Evolutionary conservation across 1,284 basidiomycete species (phyloP).

Genomic region (Leucocoprinus gongylophorus): DNA sequence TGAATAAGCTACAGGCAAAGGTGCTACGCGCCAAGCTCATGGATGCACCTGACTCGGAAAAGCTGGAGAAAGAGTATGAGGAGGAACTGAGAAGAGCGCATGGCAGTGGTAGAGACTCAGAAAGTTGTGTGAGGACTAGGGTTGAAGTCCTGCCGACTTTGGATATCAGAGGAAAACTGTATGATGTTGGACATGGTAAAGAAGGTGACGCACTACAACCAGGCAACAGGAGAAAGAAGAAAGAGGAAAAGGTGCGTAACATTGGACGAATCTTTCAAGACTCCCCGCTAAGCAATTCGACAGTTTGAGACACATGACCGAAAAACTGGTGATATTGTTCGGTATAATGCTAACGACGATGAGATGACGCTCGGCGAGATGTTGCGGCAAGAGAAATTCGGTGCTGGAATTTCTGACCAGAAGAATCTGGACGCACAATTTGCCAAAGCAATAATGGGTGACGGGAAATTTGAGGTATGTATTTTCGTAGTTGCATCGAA

Average conservation of each 20-base stretch:
- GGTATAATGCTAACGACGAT: constrained; percentile 89
- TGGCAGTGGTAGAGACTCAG: constrained; percentile 34
- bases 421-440: constrained; percentile 90
- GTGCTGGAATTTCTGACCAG: constrained; percentile 82
- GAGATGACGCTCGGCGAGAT: constrained; percentile 82
- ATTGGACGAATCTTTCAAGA: neutral
- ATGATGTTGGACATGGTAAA: constrained; percentile 80
- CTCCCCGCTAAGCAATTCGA: neutral
- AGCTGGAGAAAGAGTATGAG: constrained; percentile 83
- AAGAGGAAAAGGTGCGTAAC: constrained; percentile 55
- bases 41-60: constrained; percentile 62
- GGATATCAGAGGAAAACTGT: constrained; percentile 80
- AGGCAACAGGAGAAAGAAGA: constrained; percentile 73
- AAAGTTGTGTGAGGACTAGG: constrained; percentile 45
- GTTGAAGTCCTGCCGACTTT: constrained; percentile 88
- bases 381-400: constrained; percentile 87
- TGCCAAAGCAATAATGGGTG: constrained; percentile 80
- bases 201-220: constrained; percentile 43
- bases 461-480: constrained; percentile 76
- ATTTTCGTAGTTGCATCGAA: neutral
- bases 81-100: constrained; percentile 47
- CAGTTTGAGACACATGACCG: constrained; percentile 84
- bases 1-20: constrained; percentile 92
- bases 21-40: constrained; percentile 89
- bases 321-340: constrained; percentile 80